Base-by-base conservation (phyloP, 73 alveolate genomes). In the Paramecium primaurelia region DNA sequence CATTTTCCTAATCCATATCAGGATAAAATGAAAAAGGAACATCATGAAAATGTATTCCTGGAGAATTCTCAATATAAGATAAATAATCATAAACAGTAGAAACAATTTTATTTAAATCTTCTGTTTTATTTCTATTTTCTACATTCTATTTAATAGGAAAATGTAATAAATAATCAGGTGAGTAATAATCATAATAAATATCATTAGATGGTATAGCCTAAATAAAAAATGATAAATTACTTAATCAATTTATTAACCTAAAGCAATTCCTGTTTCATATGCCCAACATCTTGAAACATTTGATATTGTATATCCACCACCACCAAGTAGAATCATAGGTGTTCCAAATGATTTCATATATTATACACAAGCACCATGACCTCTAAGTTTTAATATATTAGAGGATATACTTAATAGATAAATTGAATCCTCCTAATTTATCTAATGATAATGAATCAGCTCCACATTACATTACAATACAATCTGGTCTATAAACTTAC, bases 361-460 rank as follows among this genome's bases (percentile, higher is more conserved):
- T 22, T 22, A 22, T 22, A 22, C 25, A 22, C 25, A 22, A 22
- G 25, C 25, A 22, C 25, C 25, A 22, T 22, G 25, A 22, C 25
- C 25, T 22, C 25, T 22, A 22, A 22, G 25, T 22, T 22, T 22
- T 22, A 22, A 22, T 22, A 22, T 22, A 22, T 22, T 22, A 22
- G 0, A 22, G 0, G 25, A 22, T 22, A 22, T 22, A 22, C 97
- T 92, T 3, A 98, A 22, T 22, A 22, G 25, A 22, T 22, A 22
- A 22, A 22, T 22, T 22, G 25, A 97, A 98, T 58, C 97, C 97
- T 0, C 99, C 99, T 68, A 98, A 95, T 86, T 97, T 95, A 93
- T 98, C 99, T 90, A 94, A 96, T 20, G 99, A 97, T 40, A 98
- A 86, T 9, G 99, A 97, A 91, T 98, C 99, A 3, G 99, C 99